Conservation (phyloP, 2,329 filamentous ascomycete genomes). For the Purpureocillium lavendulum region DNA sequence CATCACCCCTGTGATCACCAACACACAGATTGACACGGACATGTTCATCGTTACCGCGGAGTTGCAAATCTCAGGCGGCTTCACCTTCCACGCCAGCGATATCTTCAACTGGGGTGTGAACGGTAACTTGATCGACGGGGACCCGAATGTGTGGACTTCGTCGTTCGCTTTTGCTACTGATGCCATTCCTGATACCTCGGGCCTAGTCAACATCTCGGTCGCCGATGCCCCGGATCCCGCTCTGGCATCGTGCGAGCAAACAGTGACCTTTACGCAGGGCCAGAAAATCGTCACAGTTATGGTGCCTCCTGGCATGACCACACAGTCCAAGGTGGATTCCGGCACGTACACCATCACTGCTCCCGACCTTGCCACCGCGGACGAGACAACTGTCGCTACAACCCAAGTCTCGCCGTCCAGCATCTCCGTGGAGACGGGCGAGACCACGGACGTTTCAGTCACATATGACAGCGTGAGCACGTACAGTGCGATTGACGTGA, state of each 20-base stretch:
- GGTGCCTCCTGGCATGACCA: not conserved
- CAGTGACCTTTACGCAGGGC: not conserved
- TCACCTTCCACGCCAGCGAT: not conserved
- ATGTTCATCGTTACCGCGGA: not conserved
- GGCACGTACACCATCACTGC: not conserved
- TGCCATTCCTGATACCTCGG: not conserved
- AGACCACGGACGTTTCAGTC: not conserved
- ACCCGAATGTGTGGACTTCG: not conserved
- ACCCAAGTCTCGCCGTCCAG: not conserved
- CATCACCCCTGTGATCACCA: not conserved
- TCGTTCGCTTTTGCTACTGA: not conserved
- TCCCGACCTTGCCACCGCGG: not conserved
- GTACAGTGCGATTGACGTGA: constrained; percentile 3
- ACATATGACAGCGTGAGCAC: not conserved
- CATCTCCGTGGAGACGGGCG: not conserved
- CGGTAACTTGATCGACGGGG: constrained; percentile 1
- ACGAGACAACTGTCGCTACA: not conserved
- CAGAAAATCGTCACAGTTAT: not conserved
- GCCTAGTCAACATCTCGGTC: not conserved
- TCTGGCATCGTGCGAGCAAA: not conserved
- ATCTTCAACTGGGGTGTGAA: constrained; percentile 2
- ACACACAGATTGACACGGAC: not conserved
- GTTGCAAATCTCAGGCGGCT: not conserved
- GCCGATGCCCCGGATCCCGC: not conserved
- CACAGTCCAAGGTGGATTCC: not conserved